phyloP scores from a whole-genome alignment of 2,329 filamentous ascomycete genomes.

The Cryphonectria naterciae region DNA sequence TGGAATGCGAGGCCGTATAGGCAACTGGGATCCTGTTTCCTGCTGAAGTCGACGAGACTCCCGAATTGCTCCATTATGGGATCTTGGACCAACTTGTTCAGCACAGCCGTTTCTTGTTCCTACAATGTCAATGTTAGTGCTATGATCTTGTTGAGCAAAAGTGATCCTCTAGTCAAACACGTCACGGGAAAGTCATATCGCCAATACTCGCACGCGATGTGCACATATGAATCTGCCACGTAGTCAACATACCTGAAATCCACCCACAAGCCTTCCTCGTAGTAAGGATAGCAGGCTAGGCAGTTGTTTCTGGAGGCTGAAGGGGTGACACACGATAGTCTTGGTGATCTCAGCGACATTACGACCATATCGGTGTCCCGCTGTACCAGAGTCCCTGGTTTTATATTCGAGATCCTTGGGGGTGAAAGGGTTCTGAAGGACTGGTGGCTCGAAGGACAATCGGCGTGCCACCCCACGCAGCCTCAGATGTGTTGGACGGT shows the following conservation, averaged over 20 bases:
- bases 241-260: slow-evolving; percentile 3
- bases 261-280: slow-evolving; percentile 9
- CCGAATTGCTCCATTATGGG: slow-evolving; percentile 19
- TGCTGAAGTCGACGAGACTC: slow-evolving; percentile 16
- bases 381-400: no score
- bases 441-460: slow-evolving; percentile 29
- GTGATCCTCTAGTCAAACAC: no score
- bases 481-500: slow-evolving; percentile 1
- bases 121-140: neutral
- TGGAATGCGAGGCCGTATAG: slow-evolving; percentile 17
- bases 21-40: neutral
- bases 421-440: neutral
- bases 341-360: slow-evolving; percentile 13
- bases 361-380: no score
- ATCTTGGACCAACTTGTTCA: slow-evolving; percentile 9
- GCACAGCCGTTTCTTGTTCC: neutral
- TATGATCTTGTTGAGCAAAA: no score
- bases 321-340: neutral
- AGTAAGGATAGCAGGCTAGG: neutral
- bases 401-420: neutral
- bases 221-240: neutral
- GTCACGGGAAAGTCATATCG: no score
- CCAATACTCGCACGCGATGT: no score
- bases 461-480: slow-evolving; percentile 15
- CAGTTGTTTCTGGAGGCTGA: neutral